Conservation (phyloP, 352 stramenopile genomes). For the Detonula confervacea region DNA sequence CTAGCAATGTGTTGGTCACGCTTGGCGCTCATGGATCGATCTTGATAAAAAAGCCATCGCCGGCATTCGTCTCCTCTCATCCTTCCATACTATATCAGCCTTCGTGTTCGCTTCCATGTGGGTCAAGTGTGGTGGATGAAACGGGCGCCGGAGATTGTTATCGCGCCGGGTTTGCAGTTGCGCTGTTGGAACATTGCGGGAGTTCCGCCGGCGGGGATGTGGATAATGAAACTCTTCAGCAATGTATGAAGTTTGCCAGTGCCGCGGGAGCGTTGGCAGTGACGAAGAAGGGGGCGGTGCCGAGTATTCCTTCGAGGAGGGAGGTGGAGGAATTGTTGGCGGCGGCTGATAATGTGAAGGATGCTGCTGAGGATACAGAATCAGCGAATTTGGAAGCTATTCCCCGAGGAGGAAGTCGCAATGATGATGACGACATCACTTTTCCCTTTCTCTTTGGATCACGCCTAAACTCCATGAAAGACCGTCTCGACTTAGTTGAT, state of each 20-base stretch:
- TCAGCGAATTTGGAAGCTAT: conserved; percentile 1
- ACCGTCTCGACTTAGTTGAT: conserved; percentile 73
- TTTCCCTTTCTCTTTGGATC: conserved; percentile 79
- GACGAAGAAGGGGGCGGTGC: conserved; percentile 66
- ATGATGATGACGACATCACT: conserved; percentile 37
- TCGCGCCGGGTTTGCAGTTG: conserved; percentile 79
- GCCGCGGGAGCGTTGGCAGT: conserved; percentile 75
- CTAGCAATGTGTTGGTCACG: conserved; percentile 76
- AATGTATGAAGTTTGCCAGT: conserved; percentile 73
- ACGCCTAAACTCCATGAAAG: conserved; percentile 84
- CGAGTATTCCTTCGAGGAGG: conserved; percentile 61
- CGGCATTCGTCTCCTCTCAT: background rate
- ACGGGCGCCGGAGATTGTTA: conserved; percentile 84
- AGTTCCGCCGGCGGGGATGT: background rate
- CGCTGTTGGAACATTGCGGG: conserved; percentile 44
- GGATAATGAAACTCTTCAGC: conserved; percentile 43
- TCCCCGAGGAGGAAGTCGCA: conserved; percentile 21
- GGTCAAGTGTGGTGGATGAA: conserved; percentile 70
- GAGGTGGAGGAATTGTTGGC: conserved; percentile 52
- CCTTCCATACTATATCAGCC: conserved; percentile 48
- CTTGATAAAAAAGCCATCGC: conserved; percentile 55
- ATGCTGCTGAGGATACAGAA: background rate
- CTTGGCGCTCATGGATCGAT: conserved; percentile 63
- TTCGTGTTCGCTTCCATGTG: conserved; percentile 21
- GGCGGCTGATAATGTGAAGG: background rate